Evolutionary conservation across 2,329 filamentous ascomycete species (phyloP), one percentile per base, ranked within the genome.

Genomic region (Lizonia empirigonia): DNA sequence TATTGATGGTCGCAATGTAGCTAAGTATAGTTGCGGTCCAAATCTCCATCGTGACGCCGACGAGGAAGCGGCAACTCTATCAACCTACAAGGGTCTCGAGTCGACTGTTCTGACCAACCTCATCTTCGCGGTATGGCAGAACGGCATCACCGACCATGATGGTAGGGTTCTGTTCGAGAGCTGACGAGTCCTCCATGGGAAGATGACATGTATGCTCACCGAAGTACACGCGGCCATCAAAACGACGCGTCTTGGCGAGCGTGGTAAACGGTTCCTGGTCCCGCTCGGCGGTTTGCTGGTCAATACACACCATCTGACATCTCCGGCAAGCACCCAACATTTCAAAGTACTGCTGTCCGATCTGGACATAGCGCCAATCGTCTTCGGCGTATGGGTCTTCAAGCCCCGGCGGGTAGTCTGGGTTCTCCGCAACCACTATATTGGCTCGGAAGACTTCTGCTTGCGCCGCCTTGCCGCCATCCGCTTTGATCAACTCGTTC

Each of bases 301-400:
- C 87, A 36, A 97, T 85, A 69, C 93, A 97, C 8, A 99, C 88
- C 92, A 99, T 97, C 71, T 96, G 91, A 63, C 94, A 99, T 52
- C 94, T 80, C 53, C 91, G 84, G 66, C 94, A 99, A 3, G 89
- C 84, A 0, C 92, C 93, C 4, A 97, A 76, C 64, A 95, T 84
- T 55, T 88, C 80, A 63, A 90, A 89, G 8, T 75, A 72, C 51
- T 86, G 80, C 65, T 71, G 61, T 1, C 88, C 89, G 50, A 97
- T 88, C 7, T 75, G 78, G 32, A 96, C 64, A 13, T 74, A 79
- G 10, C 77, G 78, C 93, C 93, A 97, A 5, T 76, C 71, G 60
- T 97, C 94, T 74, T 97, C 93, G 0, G 82, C 80, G 70, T 94
- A 97, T 0, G 90, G 79, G 20, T 80, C 72, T 50, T 82, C 78